Percentiles rank a stretch among this genome's conserved stretches.
These are phyloP conservation scores for Clausena lansium DNA, from an alignment of 345 rosid species.

Conservation along the genomic window DNA sequence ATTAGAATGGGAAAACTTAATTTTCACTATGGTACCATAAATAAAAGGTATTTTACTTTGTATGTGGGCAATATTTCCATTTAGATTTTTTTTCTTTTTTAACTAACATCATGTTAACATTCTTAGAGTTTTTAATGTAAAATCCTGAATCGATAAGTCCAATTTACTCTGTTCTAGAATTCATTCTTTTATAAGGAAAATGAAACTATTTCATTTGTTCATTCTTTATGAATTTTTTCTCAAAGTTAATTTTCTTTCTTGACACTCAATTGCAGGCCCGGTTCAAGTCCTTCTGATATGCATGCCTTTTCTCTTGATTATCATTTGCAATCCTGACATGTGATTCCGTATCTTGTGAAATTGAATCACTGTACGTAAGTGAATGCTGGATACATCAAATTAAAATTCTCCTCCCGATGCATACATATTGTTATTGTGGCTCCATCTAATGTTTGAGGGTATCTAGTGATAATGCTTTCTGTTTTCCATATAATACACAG, in stretches of 20 bases:
- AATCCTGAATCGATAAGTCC: background rate
- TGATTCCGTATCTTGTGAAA: background rate
- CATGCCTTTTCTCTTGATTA: slow-evolving; percentile 71
- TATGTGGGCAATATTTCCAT: background rate
- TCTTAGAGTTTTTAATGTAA: background rate
- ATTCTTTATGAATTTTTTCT: slow-evolving; percentile 5
- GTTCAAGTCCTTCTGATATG: slow-evolving; percentile 88
- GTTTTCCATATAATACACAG: background rate
- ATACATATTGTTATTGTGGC: too few species aligned
- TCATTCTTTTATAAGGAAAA: background rate
- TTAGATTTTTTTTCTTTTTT: background rate
- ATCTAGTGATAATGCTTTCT: background rate
- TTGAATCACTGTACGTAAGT: background rate
- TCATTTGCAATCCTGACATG: slow-evolving; percentile 65
- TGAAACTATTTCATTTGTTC: background rate
- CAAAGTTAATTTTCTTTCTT: slow-evolving; percentile 5
- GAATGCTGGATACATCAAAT: background rate
- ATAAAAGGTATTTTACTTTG: slow-evolving; percentile 56
- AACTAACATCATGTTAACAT: background rate
- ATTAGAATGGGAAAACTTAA: slow-evolving; percentile 54
- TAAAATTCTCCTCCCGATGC: too few species aligned
- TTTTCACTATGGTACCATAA: slow-evolving; percentile 90
- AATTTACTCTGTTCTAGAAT: background rate
- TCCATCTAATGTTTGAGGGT: background rate
- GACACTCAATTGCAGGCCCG: slow-evolving; percentile 57